These are phyloP conservation scores for Talaromyces islandicus DNA, from an alignment of 2,329 filamentous ascomycete genomes.

Conservation along the genomic window DNA sequence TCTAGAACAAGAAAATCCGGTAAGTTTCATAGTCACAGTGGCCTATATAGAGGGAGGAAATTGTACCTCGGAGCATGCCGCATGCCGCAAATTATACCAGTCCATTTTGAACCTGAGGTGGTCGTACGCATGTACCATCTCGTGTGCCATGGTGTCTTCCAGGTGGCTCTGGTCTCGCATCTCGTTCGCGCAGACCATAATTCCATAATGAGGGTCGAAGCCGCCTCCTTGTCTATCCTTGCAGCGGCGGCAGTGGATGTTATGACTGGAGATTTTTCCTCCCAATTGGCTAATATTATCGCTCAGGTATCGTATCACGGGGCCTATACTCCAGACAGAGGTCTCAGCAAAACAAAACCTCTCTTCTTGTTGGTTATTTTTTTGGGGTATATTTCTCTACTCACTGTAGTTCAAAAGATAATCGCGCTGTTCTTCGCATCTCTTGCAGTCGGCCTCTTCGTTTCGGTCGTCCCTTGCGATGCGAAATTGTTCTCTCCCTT, in stretches of 20 bases:
- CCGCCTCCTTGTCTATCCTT: constrained; percentile 68
- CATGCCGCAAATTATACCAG: constrained; percentile 73
- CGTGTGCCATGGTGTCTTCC: constrained; percentile 91
- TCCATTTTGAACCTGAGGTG: constrained; percentile 88
- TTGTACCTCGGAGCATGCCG: constrained; percentile 92
- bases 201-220: constrained; percentile 80
- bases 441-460: constrained; percentile 70
- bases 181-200: constrained; percentile 88
- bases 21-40: background rate
- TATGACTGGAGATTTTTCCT: constrained; percentile 64
- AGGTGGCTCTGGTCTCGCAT: constrained; percentile 72
- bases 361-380: background rate
- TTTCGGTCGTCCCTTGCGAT: constrained; percentile 67
- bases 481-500: constrained; percentile 70
- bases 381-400: constrained; percentile 6
- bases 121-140: constrained; percentile 98
- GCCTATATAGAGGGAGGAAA: constrained; percentile 15
- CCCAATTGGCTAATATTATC: constrained; percentile 75
- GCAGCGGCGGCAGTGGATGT: constrained; percentile 79
- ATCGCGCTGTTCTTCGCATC: constrained; percentile 75
- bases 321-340: constrained; percentile 40
- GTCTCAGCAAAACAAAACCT: constrained; percentile 5
- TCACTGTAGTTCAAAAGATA: constrained; percentile 73
- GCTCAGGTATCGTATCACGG: constrained; percentile 78
- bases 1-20: constrained; percentile 51